Percentiles rank a stretch among this genome's conserved stretches.
These are phyloP conservation scores for Plasmodium gonderi DNA, from an alignment of 169 alveolate genomes.

Conservation along the genomic window DNA sequence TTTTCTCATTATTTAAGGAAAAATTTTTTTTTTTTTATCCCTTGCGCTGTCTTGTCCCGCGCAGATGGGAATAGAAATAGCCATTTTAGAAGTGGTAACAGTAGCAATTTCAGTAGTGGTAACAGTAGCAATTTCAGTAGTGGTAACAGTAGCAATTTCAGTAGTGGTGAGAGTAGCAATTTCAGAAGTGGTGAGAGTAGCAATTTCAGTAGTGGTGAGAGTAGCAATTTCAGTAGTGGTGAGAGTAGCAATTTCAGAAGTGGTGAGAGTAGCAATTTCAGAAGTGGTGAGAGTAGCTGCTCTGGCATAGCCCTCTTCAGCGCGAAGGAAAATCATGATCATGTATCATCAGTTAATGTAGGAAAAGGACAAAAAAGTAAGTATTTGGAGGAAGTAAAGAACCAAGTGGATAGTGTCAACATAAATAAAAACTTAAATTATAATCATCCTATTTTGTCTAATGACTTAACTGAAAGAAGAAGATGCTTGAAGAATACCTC, in stretches of 20 bases:
- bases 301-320: neutral
- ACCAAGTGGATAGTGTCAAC: neutral
- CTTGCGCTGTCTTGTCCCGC: neutral
- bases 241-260: neutral
- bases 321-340: neutral
- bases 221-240: neutral
- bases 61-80: neutral
- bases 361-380: neutral
- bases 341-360: neutral
- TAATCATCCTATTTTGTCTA: neutral
- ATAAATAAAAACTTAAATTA: neutral
- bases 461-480: neutral
- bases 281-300: too few relatives aligned
- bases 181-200: neutral
- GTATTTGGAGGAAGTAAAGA: neutral
- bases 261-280: neutral
- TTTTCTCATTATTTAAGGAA: neutral
- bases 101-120: neutral
- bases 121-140: neutral
- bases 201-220: neutral
- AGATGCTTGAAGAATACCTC: neutral
- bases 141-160: neutral
- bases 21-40: neutral
- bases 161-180: neutral
- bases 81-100: neutral